A percentile compares a stretch with the other conserved stretches of the same genome.
These are phyloP conservation scores for Camillea tinctor DNA, from an alignment of 2,329 filamentous ascomycete species.

Conservation along the genomic window DNA sequence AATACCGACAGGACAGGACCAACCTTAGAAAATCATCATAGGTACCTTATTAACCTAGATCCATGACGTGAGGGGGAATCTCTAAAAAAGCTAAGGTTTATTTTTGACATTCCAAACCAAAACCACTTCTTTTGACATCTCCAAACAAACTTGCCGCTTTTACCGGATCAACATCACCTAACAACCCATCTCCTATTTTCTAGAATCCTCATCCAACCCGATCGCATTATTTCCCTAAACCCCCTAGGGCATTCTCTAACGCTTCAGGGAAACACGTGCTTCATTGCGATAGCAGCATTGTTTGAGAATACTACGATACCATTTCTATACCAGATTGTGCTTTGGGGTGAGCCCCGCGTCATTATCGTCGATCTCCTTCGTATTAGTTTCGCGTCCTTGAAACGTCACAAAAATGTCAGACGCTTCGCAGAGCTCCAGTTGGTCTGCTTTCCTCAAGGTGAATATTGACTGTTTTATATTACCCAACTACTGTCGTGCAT, in stretches of 20 bases:
- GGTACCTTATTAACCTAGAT: conserved; percentile 1
- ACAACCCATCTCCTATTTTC: neutral
- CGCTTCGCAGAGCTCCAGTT: conserved; percentile 27
- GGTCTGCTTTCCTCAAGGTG: conserved; percentile 35
- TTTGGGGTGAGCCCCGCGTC: conserved; percentile 12
- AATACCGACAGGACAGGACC: too few relatives aligned
- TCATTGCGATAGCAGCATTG: neutral
- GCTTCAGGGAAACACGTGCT: neutral
- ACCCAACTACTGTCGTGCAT: too few relatives aligned
- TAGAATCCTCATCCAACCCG: neutral
- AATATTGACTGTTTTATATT: too few relatives aligned
- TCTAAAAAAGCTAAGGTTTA: too few relatives aligned
- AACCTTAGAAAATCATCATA: neutral
- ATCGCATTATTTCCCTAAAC: neutral
- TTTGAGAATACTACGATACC: neutral
- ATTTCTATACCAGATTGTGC: conserved; percentile 1
- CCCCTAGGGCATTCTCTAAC: neutral
- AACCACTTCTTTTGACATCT: neutral
- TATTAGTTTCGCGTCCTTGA: conserved; percentile 3
- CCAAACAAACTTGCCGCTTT: neutral
- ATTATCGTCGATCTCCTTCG: neutral
- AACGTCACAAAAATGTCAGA: conserved; percentile 26
- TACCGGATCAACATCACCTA: neutral
- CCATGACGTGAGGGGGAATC: conserved; percentile 27
- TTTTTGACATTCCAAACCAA: conserved; percentile 28